These are phyloP conservation scores for Scutellaria barbata DNA, from an alignment of 257 asterid genomes.

Conservation along the genomic window DNA sequence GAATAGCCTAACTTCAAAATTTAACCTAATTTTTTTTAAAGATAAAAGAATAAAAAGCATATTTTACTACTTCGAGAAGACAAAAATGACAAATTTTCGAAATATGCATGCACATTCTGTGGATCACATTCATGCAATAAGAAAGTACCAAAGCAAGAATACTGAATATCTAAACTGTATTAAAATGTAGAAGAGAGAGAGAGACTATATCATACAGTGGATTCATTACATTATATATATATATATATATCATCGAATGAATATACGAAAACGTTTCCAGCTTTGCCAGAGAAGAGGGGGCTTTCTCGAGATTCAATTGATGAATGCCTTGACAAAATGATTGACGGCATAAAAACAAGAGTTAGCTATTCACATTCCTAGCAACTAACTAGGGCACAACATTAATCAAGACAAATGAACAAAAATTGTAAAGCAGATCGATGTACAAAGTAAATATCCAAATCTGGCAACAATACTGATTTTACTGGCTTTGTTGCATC, in stretches of 20 bases:
- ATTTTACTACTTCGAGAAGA: too few relatives aligned
- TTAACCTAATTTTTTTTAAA: too few relatives aligned
- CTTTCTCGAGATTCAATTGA: neutral
- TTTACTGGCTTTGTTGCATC: neutral
- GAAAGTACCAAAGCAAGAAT: too few relatives aligned
- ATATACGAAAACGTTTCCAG: neutral
- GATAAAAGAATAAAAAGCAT: too few relatives aligned
- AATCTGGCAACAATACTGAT: neutral
- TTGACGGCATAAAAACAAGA: neutral
- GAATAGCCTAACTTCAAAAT: too few relatives aligned
- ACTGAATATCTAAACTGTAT: too few relatives aligned
- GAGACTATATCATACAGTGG: neutral
- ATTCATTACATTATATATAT: neutral
- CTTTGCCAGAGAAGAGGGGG: neutral
- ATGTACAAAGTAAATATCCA: neutral
- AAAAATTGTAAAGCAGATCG: neutral
- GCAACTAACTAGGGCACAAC: neutral
- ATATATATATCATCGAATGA: neutral
- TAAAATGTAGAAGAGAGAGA: too few relatives aligned
- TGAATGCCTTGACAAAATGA: neutral
- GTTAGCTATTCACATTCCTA: neutral
- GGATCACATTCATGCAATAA: too few relatives aligned
- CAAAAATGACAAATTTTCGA: too few relatives aligned
- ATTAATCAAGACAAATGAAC: constrained; percentile 7
- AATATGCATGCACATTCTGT: too few relatives aligned